Percentiles rank a stretch among this genome's conserved stretches.
phyloP scores from a whole-genome alignment of 495 filamentous ascomycete species.

The Aspergillus olivimuriae region DNA sequence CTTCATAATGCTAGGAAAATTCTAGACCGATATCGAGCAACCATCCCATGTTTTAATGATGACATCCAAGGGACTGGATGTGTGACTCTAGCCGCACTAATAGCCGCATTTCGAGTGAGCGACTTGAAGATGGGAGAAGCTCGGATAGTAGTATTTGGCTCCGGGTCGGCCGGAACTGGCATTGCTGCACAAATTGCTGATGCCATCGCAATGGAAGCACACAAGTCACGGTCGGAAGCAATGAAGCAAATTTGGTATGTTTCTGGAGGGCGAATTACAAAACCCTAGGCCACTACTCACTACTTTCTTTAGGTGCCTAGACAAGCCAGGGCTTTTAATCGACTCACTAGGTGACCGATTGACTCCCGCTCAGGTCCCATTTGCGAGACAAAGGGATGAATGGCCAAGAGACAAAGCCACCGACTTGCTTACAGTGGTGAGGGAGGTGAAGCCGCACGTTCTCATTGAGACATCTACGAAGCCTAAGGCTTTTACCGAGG shows the following conservation, averaged over 20 bases:
- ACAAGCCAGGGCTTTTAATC: constrained; percentile 73
- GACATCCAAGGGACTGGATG: constrained; percentile 89
- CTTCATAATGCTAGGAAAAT: constrained; percentile 56
- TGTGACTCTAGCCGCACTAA: constrained; percentile 77
- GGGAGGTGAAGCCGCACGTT: constrained; percentile 70
- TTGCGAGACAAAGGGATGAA: constrained; percentile 57
- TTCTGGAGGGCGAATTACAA: too few relatives aligned
- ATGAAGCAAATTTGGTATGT: constrained; percentile 72
- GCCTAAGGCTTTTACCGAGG: constrained; percentile 71
- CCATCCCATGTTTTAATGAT: constrained; percentile 85
- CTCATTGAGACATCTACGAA: constrained; percentile 80
- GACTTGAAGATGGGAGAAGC: constrained; percentile 60
- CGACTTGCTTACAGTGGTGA: constrained; percentile 61
- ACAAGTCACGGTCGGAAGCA: constrained; percentile 66
- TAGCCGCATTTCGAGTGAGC: constrained; percentile 63
- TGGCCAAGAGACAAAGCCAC: constrained; percentile 51
- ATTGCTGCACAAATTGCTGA: constrained; percentile 83
- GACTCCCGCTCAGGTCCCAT: constrained; percentile 59
- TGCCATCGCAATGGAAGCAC: constrained; percentile 62
- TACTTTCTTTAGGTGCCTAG: constrained; percentile 81
- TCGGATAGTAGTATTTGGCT: constrained; percentile 68
- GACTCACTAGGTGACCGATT: constrained; percentile 54
- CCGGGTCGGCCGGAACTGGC: constrained; percentile 78
- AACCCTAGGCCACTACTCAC: too few relatives aligned
- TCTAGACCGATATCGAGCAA: constrained; percentile 62